These are phyloP conservation scores for Wickerhamomyces sp. DNA, from an alignment of 1,139 yeast species.

Conservation along the genomic window DNA sequence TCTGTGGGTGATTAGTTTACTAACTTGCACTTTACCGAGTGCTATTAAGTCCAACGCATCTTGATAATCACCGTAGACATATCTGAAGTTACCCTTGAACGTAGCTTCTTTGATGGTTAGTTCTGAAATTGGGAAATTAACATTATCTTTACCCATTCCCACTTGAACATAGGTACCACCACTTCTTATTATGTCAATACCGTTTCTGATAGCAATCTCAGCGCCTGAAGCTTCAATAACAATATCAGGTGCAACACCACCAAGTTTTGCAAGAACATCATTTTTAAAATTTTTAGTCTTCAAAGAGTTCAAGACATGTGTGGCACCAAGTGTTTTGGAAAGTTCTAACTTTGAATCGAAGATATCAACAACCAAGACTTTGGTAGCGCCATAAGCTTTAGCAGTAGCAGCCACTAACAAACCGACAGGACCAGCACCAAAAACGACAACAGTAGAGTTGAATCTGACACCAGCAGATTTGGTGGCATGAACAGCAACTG, in stretches of 20 bases:
- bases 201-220: constrained; percentile 61
- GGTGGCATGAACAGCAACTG: constrained; percentile 82
- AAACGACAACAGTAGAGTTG: constrained; percentile 73
- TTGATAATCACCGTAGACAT: constrained; percentile 73
- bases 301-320: constrained; percentile 56
- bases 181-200: constrained; percentile 49
- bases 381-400: constrained; percentile 73
- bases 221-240: constrained; percentile 75
- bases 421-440: constrained; percentile 96
- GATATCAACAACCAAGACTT: constrained; percentile 28
- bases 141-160: constrained; percentile 67
- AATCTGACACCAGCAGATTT: constrained; percentile 62
- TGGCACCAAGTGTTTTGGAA: constrained; percentile 29
- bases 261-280: constrained; percentile 35
- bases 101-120: constrained; percentile 66
- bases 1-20: constrained; percentile 70
- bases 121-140: constrained; percentile 70
- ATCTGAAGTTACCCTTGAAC: constrained; percentile 76
- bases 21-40: constrained; percentile 57
- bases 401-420: constrained; percentile 75
- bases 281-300: constrained; percentile 32
- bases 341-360: constrained; percentile 26
- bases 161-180: constrained; percentile 73
- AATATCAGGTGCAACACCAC: constrained; percentile 43
- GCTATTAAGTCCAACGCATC: constrained; percentile 66